phyloP scores from a whole-genome alignment of 2,329 filamentous ascomycete species.

The Curvularia lunata region DNA sequence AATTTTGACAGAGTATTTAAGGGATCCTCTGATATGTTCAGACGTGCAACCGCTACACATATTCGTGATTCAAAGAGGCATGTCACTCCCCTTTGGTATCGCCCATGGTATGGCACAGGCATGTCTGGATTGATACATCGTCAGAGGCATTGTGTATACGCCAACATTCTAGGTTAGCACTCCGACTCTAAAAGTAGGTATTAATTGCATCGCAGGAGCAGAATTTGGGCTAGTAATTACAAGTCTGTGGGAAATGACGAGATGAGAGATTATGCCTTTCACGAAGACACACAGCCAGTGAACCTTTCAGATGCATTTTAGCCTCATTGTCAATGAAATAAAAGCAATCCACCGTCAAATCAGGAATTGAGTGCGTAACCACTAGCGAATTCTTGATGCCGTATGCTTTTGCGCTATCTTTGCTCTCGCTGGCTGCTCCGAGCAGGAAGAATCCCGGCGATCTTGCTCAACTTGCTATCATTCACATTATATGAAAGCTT shows the following conservation, averaged over 20 bases:
- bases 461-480: background rate
- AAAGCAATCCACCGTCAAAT: too few relatives aligned
- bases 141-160: background rate
- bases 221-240: too few relatives aligned
- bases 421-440: background rate
- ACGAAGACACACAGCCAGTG: too few relatives aligned
- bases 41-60: background rate
- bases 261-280: too few relatives aligned
- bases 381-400: background rate
- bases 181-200: background rate
- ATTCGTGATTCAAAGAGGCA: background rate
- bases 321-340: too few relatives aligned
- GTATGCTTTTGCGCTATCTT: background rate
- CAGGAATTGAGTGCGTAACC: too few relatives aligned
- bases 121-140: background rate
- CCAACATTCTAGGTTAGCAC: background rate
- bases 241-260: too few relatives aligned
- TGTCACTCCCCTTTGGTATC: background rate
- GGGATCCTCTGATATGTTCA: too few relatives aligned
- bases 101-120: background rate
- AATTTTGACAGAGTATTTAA: background rate
- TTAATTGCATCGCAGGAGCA: background rate
- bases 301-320: too few relatives aligned
- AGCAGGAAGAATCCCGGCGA: background rate
- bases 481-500: background rate